Base-by-base conservation (phyloP, 106 monocot species). In the Allium fistulosum region DNA sequence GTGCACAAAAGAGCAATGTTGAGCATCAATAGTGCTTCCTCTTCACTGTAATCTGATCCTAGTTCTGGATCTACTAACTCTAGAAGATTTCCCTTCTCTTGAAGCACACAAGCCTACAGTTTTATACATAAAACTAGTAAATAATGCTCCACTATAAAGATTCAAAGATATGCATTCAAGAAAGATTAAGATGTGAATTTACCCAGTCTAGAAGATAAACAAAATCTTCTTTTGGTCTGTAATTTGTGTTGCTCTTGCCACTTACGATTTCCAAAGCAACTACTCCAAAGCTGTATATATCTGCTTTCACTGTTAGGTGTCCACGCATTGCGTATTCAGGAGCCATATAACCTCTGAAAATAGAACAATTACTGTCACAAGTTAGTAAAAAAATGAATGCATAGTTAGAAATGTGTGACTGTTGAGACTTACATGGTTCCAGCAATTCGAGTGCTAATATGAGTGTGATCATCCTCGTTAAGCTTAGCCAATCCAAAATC, bases 201-300 rank as follows among this genome's bases (percentile, higher is more conserved):
- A 86, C 62, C 62, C 79, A 79, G 69, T 86, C 86, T 51, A 86
- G 82, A 70, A 86, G 86, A 53, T 79, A 86, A 4, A 86, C 61
- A 46, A 66, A 81, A 4, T 86, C 86, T 17, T 86, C 86, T 66
- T 72, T 81, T 7, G 82, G 82, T 49, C 73, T 70, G 48, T 62
- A 80, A 37, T 55, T 80, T 15, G 74, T 72, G 59, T 87, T 87
- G 69, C 82, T 82, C 66, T 53, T 82, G 48, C 87, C 87, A 61
- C 80, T 87, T 8, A 87, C 78, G 16, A 82, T 77, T 58, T 87
- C 87, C 28, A 87, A 51, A n/a, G 69, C 50, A 66, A 87, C 87
- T n/a, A 87, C 82, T 53, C 87, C 87, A 69, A 87, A 87, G 77
- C 87, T 87, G 74, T 87, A 87, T 17, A 87, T 80, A 74, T 87